Percentiles rank a stretch among this genome's conserved stretches.
Evolutionary conservation across 805 yeast species (phyloP).

Genomic region (Kuraishia piskuri): DNA sequence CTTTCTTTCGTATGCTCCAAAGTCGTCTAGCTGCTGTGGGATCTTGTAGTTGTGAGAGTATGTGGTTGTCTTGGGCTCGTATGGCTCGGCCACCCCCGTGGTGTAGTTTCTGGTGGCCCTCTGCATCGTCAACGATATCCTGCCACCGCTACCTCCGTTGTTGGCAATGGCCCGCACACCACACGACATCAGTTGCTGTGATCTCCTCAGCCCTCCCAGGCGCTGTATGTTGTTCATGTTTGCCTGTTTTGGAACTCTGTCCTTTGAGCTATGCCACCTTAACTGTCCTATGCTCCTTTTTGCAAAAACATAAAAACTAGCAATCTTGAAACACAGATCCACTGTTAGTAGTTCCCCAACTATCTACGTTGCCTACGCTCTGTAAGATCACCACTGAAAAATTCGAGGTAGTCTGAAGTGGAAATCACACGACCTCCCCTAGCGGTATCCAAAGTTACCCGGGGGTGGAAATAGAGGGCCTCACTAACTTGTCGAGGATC

Average conservation of each 20-base stretch:
- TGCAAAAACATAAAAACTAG: too few species aligned
- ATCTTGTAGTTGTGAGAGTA: neutral
- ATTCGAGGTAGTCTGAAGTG: neutral
- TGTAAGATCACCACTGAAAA: neutral
- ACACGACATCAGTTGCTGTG: neutral
- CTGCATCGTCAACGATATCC: neutral
- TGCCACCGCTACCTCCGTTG: neutral
- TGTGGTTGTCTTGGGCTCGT: neutral
- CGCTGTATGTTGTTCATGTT: neutral
- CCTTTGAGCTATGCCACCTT: neutral
- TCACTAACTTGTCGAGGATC: too few species aligned
- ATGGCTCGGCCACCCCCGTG: neutral
- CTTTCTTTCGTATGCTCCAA: constrained; percentile 19
- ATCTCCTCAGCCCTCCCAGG: neutral
- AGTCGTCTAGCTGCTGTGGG: neutral
- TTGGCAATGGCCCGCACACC: neutral
- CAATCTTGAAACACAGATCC: neutral
- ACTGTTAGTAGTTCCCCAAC: neutral
- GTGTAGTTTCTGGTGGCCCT: neutral
- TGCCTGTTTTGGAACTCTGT: neutral
- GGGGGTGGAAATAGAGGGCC: too few species aligned
- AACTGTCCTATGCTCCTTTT: neutral
- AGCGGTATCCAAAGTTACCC: too few species aligned
- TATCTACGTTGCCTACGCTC: too few species aligned
- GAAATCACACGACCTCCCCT: neutral